These are phyloP conservation scores for Candida golubevii DNA, from an alignment of 805 yeast species.

Conservation along the genomic window DNA sequence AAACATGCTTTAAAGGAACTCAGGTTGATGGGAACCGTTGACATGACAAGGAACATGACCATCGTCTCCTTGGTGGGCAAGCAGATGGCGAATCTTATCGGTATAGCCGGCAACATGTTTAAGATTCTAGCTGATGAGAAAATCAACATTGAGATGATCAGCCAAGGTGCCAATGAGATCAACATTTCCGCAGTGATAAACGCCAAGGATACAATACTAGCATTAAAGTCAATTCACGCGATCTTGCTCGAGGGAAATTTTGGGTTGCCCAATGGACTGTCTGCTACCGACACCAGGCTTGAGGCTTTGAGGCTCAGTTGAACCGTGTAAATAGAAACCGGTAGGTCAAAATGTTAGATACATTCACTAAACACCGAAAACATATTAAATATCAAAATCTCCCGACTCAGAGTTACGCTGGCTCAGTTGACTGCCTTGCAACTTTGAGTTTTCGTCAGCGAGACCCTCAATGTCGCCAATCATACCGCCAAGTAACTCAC, in stretches of 20 bases:
- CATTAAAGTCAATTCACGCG: constrained; percentile 80
- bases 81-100: constrained; percentile 94
- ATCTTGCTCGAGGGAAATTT: constrained; percentile 52
- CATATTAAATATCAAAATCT: constrained; percentile 24
- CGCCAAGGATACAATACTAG: constrained; percentile 76
- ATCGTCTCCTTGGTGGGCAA: constrained; percentile 94
- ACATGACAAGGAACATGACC: constrained; percentile 80
- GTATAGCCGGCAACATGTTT: constrained; percentile 97
- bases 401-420: constrained; percentile 17
- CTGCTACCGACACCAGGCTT: constrained; percentile 16
- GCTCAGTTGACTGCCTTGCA: constrained; percentile 13
- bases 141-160: constrained; percentile 95
- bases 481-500: constrained; percentile 60
- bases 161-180: constrained; percentile 97
- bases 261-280: constrained; percentile 17
- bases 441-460: constrained; percentile 43
- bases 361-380: background rate
- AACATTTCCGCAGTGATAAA: constrained; percentile 94
- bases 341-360: background rate
- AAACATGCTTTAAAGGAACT: constrained; percentile 75
- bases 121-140: constrained; percentile 86
- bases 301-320: constrained; percentile 14
- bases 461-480: constrained; percentile 60
- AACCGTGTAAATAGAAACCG: background rate
- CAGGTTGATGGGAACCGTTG: constrained; percentile 80